Conservation (phyloP, 2,329 filamentous ascomycete genomes). For the Clonostachys rhizophaga region DNA sequence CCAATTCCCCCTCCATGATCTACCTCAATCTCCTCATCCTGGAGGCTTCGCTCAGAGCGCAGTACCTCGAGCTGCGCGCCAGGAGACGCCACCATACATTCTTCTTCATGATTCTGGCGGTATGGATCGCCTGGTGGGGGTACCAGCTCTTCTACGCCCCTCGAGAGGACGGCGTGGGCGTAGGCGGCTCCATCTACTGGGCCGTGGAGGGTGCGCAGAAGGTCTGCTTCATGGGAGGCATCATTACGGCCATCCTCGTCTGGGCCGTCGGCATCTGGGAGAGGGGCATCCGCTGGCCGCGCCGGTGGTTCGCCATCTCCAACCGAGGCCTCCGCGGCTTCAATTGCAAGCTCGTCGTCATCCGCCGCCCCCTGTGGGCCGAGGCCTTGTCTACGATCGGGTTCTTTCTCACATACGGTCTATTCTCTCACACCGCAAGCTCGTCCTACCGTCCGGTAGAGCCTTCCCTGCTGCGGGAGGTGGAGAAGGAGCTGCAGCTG, state of each 20-base stretch:
- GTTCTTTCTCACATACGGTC: constrained; percentile 74
- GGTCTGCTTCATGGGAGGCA: constrained; percentile 84
- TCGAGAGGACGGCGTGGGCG: constrained; percentile 86
- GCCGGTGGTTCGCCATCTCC: constrained; percentile 82
- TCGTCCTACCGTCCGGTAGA: constrained; percentile 77
- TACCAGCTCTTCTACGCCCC: constrained; percentile 93
- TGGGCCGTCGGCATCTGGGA: constrained; percentile 98
- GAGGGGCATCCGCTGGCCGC: constrained; percentile 87
- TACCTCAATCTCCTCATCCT: constrained; percentile 97
- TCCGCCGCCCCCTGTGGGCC: constrained; percentile 76
- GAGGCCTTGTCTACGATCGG: constrained; percentile 69
- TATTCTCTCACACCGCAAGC: constrained; percentile 62
- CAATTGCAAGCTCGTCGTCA: constrained; percentile 94
- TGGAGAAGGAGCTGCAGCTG: constrained; percentile 53
- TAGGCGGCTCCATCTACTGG: constrained; percentile 96
- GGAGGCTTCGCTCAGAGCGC: constrained; percentile 86
- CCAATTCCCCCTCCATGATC: constrained; percentile 91
- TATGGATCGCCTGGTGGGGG: constrained; percentile 81
- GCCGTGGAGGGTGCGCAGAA: constrained; percentile 87
- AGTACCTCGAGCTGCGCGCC: constrained; percentile 86
- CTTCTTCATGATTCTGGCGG: constrained; percentile 72
- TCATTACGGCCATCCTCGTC: constrained; percentile 80
- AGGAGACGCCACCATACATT: constrained; percentile 90
- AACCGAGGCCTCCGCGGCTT: constrained; percentile 88
- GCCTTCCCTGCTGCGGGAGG: constrained; percentile 51